Evolutionary conservation across 1,284 basidiomycete genomes (phyloP).

Genomic region (Thecaphora thlaspeos): DNA sequence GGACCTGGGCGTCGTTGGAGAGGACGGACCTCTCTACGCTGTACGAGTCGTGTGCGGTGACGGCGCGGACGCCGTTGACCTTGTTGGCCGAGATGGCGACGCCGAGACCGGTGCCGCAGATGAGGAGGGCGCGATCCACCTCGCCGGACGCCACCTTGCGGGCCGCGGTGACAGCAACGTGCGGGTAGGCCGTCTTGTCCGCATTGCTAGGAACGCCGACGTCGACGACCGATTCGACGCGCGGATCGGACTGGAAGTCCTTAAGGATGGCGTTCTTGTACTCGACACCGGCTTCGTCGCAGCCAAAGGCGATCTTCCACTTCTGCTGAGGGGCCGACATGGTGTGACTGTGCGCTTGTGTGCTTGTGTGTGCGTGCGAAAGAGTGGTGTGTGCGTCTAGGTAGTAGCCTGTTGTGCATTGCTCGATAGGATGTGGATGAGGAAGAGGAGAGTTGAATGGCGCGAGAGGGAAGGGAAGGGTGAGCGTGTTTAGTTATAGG

Average conservation of each 20-base stretch:
- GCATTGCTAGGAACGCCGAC: slow-evolving; percentile 42
- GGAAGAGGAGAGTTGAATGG: too few species aligned
- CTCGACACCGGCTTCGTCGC: slow-evolving; percentile 43
- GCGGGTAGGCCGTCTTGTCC: slow-evolving; percentile 60
- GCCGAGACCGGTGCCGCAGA: slow-evolving; percentile 61
- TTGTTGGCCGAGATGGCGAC: slow-evolving; percentile 60
- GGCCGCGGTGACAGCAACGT: slow-evolving; percentile 60
- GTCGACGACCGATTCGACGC: slow-evolving; percentile 40
- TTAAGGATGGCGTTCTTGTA: slow-evolving; percentile 48
- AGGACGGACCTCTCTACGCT: slow-evolving; percentile 60
- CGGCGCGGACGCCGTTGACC: slow-evolving; percentile 59
- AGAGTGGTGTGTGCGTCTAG: too few species aligned
- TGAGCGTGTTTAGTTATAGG: too few species aligned
- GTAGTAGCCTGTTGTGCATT: too few species aligned
- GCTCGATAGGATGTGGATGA: too few species aligned
- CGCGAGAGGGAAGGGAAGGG: too few species aligned
- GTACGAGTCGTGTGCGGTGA: slow-evolving; percentile 60
- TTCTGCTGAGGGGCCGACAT: slow-evolving; percentile 30
- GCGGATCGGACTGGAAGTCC: slow-evolving; percentile 42
- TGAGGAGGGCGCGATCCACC: slow-evolving; percentile 60
- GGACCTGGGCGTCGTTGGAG: slow-evolving; percentile 61
- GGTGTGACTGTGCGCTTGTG: neutral
- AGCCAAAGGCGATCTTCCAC: slow-evolving; percentile 38
- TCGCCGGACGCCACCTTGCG: slow-evolving; percentile 59
- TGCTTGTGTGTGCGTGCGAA: too few species aligned